phyloP scores from a whole-genome alignment of 2,329 filamentous ascomycete species.

The Colletotrichum sp. region DNA sequence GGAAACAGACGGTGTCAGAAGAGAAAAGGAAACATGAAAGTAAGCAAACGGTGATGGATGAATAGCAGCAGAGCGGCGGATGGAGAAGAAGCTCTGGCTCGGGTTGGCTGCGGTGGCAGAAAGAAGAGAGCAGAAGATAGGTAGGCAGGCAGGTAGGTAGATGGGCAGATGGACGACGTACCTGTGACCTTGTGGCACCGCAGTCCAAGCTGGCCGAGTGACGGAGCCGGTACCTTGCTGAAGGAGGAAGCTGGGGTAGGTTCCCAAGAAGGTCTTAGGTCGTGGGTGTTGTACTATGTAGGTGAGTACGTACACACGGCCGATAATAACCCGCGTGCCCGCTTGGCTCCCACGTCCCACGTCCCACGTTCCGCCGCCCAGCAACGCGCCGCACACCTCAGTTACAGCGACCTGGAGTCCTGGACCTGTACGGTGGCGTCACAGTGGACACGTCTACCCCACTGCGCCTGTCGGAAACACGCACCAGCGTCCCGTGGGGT shows the following conservation, averaged over 20 bases:
- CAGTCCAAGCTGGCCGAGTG: not conserved
- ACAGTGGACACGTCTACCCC: conserved; percentile 2
- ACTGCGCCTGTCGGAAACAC: conserved; percentile 13
- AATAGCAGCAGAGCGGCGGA: not conserved
- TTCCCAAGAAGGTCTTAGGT: not conserved
- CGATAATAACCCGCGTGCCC: conserved; percentile 13
- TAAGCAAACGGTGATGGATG: not conserved
- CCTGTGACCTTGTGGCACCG: not conserved
- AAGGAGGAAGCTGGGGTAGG: not conserved
- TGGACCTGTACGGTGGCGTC: not conserved
- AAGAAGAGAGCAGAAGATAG: not conserved
- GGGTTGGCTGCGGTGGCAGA: not conserved
- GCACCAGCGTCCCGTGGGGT: conserved; percentile 16
- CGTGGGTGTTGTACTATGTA: not conserved
- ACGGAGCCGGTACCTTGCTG: not conserved
- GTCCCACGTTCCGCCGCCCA: not conserved
- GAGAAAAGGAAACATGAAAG: not conserved
- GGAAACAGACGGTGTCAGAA: not conserved
- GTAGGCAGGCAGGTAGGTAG: not conserved
- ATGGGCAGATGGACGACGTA: not conserved
- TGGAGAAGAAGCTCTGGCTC: conserved; percentile 12
- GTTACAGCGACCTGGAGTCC: not conserved
- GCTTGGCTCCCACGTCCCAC: not conserved
- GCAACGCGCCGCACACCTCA: not conserved
- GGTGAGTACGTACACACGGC: not conserved